Evolutionary conservation across 2,329 filamentous ascomycete genomes (phyloP), one percentile per base, ranked within the genome.

Genomic region (Pseudogymnoascus destructans): DNA sequence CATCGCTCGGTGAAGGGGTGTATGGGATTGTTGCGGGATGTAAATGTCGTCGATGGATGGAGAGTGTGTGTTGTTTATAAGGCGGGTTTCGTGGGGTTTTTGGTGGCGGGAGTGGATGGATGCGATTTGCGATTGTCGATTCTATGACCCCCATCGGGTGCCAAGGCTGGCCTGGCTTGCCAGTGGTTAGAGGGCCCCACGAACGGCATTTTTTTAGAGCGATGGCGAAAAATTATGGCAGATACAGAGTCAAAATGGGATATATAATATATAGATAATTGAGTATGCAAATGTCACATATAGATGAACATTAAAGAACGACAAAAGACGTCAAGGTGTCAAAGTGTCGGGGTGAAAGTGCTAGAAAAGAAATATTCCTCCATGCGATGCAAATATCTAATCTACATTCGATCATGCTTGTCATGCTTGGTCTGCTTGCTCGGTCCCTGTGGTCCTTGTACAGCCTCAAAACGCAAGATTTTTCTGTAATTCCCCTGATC

Each of bases 381-480:
- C 42, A 52, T 52, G 27, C 42, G 23, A 52, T 52, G n/a, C n/a
- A n/a, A n/a, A n/a, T n/a, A n/a, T n/a, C n/a, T n/a, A n/a, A 52
- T 52, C 42, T 52, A 52, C 42, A 52, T 30, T 30, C 4, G 42
- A 52, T 46, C 40, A 23, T 55, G 52, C 23, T 61, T 10, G 63
- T 38, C 30, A 9, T 32, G 46, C 46, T 61, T 10, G 63, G 63
- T 61, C 64, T 68, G 25, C 52, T 13, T 54, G 46, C 49, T 32
- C 13, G 17, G 42, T 27, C 8, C 42, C 42, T 30, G 42, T 49
- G n/a, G 42, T 17, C 42, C 42, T 52, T 52, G 23, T 52, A 27
- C 42, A 52, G 21, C 42, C 42, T 52, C 42, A 30, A 27, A 27
- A 10, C 23, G 9, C 42, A 52, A n/a, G 42, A 13, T 25, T 49